phyloP scores from a whole-genome alignment of 1,139 yeast species.

The Sporopachydermia cereana region DNA sequence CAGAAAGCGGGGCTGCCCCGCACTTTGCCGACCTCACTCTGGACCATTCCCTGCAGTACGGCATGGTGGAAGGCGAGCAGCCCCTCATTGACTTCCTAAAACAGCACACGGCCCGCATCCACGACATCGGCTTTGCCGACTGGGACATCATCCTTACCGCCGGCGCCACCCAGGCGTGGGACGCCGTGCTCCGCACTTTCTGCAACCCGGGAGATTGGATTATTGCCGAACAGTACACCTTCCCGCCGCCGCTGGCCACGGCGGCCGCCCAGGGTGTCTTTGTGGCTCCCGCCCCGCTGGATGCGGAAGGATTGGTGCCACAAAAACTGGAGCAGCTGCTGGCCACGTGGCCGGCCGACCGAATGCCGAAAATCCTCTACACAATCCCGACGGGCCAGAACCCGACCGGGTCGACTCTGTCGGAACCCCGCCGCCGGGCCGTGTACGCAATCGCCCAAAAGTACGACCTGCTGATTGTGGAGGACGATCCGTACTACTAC shows the following conservation, averaged over 20 bases:
- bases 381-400: conserved; percentile 90
- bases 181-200: conserved; percentile 70
- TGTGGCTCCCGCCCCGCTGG: conserved; percentile 69
- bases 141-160: conserved; percentile 56
- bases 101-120: conserved; percentile 70
- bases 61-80: conserved; percentile 68
- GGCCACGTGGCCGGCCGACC: conserved; percentile 50
- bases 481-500: conserved; percentile 93
- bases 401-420: conserved; percentile 81
- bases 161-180: conserved; percentile 90
- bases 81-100: conserved; percentile 55
- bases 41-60: conserved; percentile 84
- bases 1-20: no score
- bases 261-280: conserved; percentile 63
- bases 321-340: conserved; percentile 52
- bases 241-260: conserved; percentile 75
- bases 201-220: conserved; percentile 68
- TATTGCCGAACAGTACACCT: conserved; percentile 73
- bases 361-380: conserved; percentile 65
- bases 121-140: conserved; percentile 45
- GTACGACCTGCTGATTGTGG: conserved; percentile 70
- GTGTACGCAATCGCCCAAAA: conserved; percentile 65
- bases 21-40: conserved; percentile 61
- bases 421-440: conserved; percentile 56
- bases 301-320: conserved; percentile 69